phyloP scores from a whole-genome alignment of 2,329 filamentous ascomycete genomes.

The Cladosporium colombiae region DNA sequence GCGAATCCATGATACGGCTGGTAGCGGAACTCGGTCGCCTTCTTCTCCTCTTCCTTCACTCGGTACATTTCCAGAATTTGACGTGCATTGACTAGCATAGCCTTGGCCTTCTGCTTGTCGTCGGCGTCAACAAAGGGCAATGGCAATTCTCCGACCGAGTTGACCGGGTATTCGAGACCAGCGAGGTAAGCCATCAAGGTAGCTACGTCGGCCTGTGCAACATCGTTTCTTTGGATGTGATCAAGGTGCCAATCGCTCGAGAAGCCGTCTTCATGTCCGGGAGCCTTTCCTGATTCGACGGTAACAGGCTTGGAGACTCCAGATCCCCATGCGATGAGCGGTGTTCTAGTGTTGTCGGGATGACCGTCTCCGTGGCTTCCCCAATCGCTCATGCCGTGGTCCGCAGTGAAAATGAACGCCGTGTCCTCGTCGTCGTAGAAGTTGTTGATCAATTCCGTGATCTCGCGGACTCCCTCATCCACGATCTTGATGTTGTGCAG shows the following conservation, averaged over 20 bases:
- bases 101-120: constrained; percentile 76
- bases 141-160: constrained; percentile 92
- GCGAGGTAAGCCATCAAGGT: constrained; percentile 92
- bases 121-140: constrained; percentile 75
- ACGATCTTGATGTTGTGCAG: constrained; percentile 92
- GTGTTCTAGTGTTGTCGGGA: constrained; percentile 93
- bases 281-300: constrained; percentile 59
- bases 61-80: constrained; percentile 94
- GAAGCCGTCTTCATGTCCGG: constrained; percentile 83
- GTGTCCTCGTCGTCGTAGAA: constrained; percentile 85
- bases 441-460: constrained; percentile 75
- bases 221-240: constrained; percentile 81
- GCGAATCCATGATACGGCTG: constrained; percentile 72
- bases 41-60: constrained; percentile 88
- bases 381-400: constrained; percentile 99
- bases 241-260: constrained; percentile 87
- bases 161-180: constrained; percentile 87
- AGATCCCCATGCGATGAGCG: constrained; percentile 89
- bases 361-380: constrained; percentile 98
- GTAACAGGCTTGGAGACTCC: constrained; percentile 75
- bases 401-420: constrained; percentile 93
- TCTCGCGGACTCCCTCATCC: constrained; percentile 83
- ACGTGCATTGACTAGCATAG: constrained; percentile 78
- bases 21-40: constrained; percentile 72
- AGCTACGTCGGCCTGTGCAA: constrained; percentile 90